Evolutionary conservation across 306 rosid species (phyloP).

Genomic region (Trifolium repens): DNA sequence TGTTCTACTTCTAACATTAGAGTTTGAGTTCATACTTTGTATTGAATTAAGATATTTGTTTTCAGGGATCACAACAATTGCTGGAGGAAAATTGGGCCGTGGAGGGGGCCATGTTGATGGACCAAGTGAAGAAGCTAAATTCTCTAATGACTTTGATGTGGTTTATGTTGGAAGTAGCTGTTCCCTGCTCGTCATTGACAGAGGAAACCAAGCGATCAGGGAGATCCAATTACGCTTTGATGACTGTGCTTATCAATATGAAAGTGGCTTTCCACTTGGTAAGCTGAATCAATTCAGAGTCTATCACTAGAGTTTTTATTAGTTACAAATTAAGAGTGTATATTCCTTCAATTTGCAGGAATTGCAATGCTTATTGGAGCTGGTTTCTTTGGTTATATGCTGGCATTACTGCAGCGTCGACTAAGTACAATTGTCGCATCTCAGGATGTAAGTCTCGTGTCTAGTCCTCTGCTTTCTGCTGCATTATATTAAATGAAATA

Average conservation of each 20-base stretch:
- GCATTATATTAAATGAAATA: slow-evolving; percentile 24
- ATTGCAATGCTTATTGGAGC: slow-evolving; percentile 78
- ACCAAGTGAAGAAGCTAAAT: slow-evolving; percentile 91
- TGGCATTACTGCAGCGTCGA: slow-evolving; percentile 85
- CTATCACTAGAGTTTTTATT: background rate
- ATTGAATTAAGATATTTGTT: slow-evolving; percentile 39
- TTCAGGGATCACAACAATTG: slow-evolving; percentile 89
- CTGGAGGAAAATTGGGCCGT: slow-evolving; percentile 80
- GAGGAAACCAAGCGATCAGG: slow-evolving; percentile 87
- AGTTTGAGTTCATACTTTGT: slow-evolving; percentile 29
- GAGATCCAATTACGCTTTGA: slow-evolving; percentile 92
- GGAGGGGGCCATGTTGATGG: slow-evolving; percentile 91
- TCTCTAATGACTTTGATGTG: slow-evolving; percentile 90
- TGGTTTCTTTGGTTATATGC: slow-evolving; percentile 90
- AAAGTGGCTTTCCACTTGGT: slow-evolving; percentile 90
- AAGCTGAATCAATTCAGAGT: slow-evolving; percentile 33
- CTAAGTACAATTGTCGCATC: slow-evolving; percentile 70
- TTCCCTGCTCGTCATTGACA: slow-evolving; percentile 81
- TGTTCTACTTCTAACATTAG: slow-evolving; percentile 11
- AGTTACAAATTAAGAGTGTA: slow-evolving; percentile 28
- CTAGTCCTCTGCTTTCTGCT: slow-evolving; percentile 27
- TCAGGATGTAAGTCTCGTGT: slow-evolving; percentile 44
- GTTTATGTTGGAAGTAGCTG: slow-evolving; percentile 92
- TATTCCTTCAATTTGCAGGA: slow-evolving; percentile 56
- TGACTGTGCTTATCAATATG: slow-evolving; percentile 95